Evolutionary conservation across 1,284 basidiomycete genomes (phyloP), one percentile per base, ranked within the genome.

Genomic region (Porogramme epimiltina): DNA sequence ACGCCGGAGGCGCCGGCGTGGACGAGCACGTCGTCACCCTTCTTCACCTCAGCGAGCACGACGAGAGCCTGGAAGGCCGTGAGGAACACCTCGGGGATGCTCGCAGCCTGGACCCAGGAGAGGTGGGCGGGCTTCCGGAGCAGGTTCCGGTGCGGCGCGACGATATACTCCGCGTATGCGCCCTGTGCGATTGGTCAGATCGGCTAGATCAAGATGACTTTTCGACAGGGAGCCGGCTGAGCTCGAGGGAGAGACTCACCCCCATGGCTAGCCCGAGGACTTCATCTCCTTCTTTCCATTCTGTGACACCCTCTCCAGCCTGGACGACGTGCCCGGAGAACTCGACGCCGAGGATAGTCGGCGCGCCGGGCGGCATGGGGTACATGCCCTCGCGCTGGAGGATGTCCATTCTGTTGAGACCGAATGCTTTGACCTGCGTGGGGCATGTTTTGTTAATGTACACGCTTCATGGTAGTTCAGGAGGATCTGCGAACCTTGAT

Each of bases 1-100:
- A 98, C 95, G 45, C 95, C 93, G 9, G 89, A 92, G 3, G 92
- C 93, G 9, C 88, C 93, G 22, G 93, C 93, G 66, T 97, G 95
- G 22, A 98, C 79, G 19, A 98, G 78, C 10, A 93, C 89, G 61
- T 90, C 74, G 45, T 93, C 87, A 26, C 85, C 87, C 58, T 77
- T 66, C 64, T 87, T 81, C 42, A 95, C 64, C 58, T 87, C 78
- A 2, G 86, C 88, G 55, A 87, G 82, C 25, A 87, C 68, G 52
- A 89, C 77, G 20, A 95, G 71, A 0, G 90, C 91, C 65, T 95
- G 92, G 72, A 86, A 95, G 10, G 93, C 93, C 89, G 94, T 96
- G 52, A 95, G 73, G 74, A 88, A 94, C 57, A 83, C 87, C 73
- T 97, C 93, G 0, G 91, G 91, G 37, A 96, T 84, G 56, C 83